A percentile compares a stretch with the other conserved stretches of the same genome.
phyloP scores from a whole-genome alignment of 2,329 filamentous ascomycete species.

The Aureobasidium musti region DNA sequence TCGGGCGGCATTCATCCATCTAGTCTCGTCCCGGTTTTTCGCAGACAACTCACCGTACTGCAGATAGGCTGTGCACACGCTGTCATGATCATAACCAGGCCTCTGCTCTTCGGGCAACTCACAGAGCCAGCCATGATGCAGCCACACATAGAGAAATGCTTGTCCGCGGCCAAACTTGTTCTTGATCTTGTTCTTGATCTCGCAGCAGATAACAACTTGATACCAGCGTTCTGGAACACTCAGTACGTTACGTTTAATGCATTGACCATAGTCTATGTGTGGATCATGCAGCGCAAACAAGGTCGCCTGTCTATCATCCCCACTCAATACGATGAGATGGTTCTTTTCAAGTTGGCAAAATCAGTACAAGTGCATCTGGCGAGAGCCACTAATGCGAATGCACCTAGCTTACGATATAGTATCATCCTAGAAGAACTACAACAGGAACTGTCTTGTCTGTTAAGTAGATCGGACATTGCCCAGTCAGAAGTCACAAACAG shows the following conservation, averaged over 20 bases:
- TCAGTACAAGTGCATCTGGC: conserved; percentile 24
- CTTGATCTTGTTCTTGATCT: conserved; percentile 21
- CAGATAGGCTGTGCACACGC: conserved; percentile 42
- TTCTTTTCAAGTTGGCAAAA: conserved; percentile 2
- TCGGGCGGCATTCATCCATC: conserved; percentile 47
- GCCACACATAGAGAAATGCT: conserved; percentile 10
- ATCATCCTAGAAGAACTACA: conserved; percentile 28
- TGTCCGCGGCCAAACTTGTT: conserved; percentile 20
- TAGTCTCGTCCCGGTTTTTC: conserved; percentile 51
- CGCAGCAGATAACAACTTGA: conserved; percentile 13
- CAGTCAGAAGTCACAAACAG: neutral
- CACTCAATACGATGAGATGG: conserved; percentile 11
- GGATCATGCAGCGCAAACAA: conserved; percentile 21
- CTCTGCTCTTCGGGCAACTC: conserved; percentile 33
- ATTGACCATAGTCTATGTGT: conserved; percentile 19
- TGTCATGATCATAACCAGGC: conserved; percentile 42
- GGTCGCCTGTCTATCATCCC: neutral
- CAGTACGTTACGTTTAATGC: conserved; percentile 9
- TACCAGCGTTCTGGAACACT: conserved; percentile 19
- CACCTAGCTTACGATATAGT: conserved; percentile 17
- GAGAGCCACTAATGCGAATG: conserved; percentile 4
- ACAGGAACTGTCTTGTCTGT: neutral
- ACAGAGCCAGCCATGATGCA: conserved; percentile 5
- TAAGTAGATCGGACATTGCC: neutral
- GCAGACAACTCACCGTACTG: conserved; percentile 40